Base-by-base conservation (phyloP, 179 eudicot genomes). In the Silene vulgaris region DNA sequence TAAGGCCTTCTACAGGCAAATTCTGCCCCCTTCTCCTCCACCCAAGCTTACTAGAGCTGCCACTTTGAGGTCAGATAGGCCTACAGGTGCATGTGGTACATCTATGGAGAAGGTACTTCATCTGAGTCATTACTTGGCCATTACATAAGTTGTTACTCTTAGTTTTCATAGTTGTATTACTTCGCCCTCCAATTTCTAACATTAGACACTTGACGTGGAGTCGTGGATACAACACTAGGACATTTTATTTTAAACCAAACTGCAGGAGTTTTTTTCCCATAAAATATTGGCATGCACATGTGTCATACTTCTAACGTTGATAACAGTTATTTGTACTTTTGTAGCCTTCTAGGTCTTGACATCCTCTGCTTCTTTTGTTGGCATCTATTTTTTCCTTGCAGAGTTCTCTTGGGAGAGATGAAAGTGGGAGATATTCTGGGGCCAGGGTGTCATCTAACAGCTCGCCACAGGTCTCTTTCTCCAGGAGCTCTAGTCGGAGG, bases 401-500 rank as follows among this genome's bases (percentile, higher is more conserved):
- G 97, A 84, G 79, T 75, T 76, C 92, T 69, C 75, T 76, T 59
- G 86, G 84, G 71, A 89, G 85, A 79, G 86, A 87, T 84, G 97
- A 91, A 77, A 75, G 84, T 74, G 90, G 87, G 74, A 87, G 87
- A 68, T 83, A 72, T 61, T 77, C 85, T 37, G 87, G 82, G 64
- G 65, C 72, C 74, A 83, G 86, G 83, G 32, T 85, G 67, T 88
- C 90, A 63, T 80, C 90, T 17, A 80, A 72, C 61, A 85, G 86
- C 85, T 91, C 96, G 9, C 91, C 90, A 23, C 85, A 68, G 70
- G 84, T 85, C 71, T 88, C 98, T 17, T 79, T 81, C 32, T 89
- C 98, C 40, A 84, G 95, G 85, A 88, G 93, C 85, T 91, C 97
- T 19, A 85, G 97, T 74, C 86, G 88, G 83, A 75, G 86, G 69